Evolutionary conservation across 495 filamentous ascomycete genomes (phyloP), one percentile per base, ranked within the genome.

Genomic region (Glarea lozoyensis): DNA sequence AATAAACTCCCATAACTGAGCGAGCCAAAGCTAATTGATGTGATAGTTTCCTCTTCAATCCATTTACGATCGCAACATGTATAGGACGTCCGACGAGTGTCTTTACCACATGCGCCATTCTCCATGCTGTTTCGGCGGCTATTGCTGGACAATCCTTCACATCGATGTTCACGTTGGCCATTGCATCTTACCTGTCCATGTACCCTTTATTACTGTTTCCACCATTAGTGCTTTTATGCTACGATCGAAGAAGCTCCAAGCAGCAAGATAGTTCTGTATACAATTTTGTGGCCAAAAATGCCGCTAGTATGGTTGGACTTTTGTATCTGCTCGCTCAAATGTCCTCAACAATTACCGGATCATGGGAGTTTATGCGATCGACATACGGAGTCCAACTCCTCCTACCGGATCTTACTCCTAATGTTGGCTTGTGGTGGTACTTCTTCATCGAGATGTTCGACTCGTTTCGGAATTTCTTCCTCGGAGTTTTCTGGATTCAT

Each of bases 401-500:
- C 2, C 78, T 98, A 3, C 88, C 88, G 1, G 93, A 97, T 63
- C 68, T 98, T 32, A 90, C 90, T 0, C 92, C 92, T 17, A 98
- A 97, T 50, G 81, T 93, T 29, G 92, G 92, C 1, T 72, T 98
- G 0, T 98, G 92, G 92, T 98, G 92, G 92, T 98, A 98, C 65
- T 98, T 97, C 63, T 97, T 98, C 65, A 93, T 90, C 53, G 92
- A 98, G 64, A 98, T 98, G 78, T 98, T 98, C 59, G 92, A 98
- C 62, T 90, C 88, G 3, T 98, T 98, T 72, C 79, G 92, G 17
- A 81, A 83, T 37, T 97, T 98, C 69, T 98, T 98, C 71, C 72
- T 98, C 2, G 93, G 85, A 16, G 88, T 97, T 4, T 98, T 98
- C 62, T 96, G 93, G 87, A 75, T 98, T 43, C 93, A 98, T 62